Base-by-base conservation (phyloP, 2,329 filamentous ascomycete species). In the Ceratocystis ficicola region DNA sequence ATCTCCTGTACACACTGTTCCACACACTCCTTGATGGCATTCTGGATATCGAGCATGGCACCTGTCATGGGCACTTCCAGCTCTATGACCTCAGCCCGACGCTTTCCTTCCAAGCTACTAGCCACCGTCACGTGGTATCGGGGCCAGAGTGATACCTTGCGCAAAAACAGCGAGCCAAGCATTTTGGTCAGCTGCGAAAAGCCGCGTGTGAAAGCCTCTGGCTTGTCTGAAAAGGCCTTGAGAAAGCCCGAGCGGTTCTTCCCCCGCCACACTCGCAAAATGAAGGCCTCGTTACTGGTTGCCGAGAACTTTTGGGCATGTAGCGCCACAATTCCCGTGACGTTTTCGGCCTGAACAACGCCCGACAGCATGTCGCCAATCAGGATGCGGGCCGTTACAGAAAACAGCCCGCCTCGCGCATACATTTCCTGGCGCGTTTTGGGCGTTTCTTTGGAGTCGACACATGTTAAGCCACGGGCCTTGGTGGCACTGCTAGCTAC, bases 31-130 rank as follows among this genome's bases (percentile, higher is more conserved):
- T 99, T 84, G 68, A 97, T 87, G 30, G 94, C 92, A 69, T 89
- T 93, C 73, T 99, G 94, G 50, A 99, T 96, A 52, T 91, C 86
- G 68, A 83, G 84, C 94, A 99, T 99, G 62, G 86, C 83, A 46
- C 95, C 89, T 4, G 90, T 96, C 93, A 99, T 97, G 32, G 90
- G 87, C 4, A 99, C 88, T 75, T 96, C 94, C 28, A 97, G 80
- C 76, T 99, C 94, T 69, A 99, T 95, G 59, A 99, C 94, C 75
- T 99, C 94, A 3, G 94, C 93, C 73, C 93, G 96, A 72, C 88
- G 87, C 73, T 89, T 89, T 8, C 92, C 92, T 75, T 99, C 94
- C 2, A 99, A 79, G 2, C 91, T 90, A 71, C 90, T 85, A 0
- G 92, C 91, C 5, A 99, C 91, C 0, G 89, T 86, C 67, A 96